phyloP scores from a whole-genome alignment of 768 basidiomycete species.

The Clavaria fumosa region DNA sequence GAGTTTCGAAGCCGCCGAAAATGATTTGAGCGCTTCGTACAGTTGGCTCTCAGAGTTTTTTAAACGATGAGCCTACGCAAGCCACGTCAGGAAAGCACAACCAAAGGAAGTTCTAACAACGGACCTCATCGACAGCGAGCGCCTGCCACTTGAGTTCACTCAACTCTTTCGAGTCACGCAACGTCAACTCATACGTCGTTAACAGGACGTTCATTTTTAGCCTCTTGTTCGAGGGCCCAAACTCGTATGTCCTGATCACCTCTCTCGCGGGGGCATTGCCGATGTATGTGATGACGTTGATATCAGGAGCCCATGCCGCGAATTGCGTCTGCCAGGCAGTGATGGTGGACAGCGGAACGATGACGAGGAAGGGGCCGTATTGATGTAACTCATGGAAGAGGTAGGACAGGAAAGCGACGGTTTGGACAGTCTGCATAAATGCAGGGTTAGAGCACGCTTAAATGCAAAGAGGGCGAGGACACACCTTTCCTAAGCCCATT shows the following conservation, averaged over 20 bases:
- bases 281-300: constrained; percentile 95
- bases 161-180: constrained; percentile 81
- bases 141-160: constrained; percentile 96
- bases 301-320: constrained; percentile 84
- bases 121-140: constrained; percentile 87
- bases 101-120: constrained; percentile 11
- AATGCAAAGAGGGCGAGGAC: constrained; percentile 6
- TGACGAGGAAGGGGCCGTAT: constrained; percentile 94
- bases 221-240: constrained; percentile 75
- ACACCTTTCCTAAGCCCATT: constrained; percentile 96
- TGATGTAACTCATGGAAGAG: constrained; percentile 86
- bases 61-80: constrained; percentile 72
- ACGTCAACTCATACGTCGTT: constrained; percentile 91
- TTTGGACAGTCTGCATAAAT: constrained; percentile 69
- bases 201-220: constrained; percentile 94
- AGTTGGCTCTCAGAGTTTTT: constrained; percentile 97
- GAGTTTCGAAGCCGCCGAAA: constrained; percentile 81
- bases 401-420: constrained; percentile 87
- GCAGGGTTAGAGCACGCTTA: constrained; percentile 9
- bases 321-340: constrained; percentile 98
- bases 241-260: constrained; percentile 86
- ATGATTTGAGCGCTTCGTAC: constrained; percentile 85
- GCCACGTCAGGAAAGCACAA: background rate
- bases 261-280: constrained; percentile 79
- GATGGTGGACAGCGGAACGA: constrained; percentile 95